These are phyloP conservation scores for Castanospermum australe DNA, from an alignment of 306 rosid species.

Conservation along the genomic window DNA sequence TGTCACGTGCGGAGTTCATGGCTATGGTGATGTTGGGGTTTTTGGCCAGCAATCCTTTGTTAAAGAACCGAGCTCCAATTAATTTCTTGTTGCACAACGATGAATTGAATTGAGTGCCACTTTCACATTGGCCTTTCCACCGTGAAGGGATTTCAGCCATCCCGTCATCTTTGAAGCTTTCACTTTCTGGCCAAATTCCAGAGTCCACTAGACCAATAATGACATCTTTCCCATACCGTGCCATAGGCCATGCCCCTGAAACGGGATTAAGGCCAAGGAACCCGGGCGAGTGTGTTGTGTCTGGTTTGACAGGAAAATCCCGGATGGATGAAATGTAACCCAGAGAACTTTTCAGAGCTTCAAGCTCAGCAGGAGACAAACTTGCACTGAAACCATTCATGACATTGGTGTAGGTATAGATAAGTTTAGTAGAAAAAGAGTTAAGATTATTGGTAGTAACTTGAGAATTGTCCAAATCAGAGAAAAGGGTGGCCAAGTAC, in stretches of 20 bases:
- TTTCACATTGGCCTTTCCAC: slow-evolving; percentile 76
- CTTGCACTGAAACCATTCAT: slow-evolving; percentile 75
- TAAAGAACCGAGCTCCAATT: slow-evolving; percentile 74
- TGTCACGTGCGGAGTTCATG: slow-evolving; percentile 68
- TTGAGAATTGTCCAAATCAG: slow-evolving; percentile 12
- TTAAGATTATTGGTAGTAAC: background rate
- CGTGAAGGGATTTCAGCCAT: slow-evolving; percentile 49
- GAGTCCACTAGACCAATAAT: slow-evolving; percentile 73
- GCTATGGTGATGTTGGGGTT: slow-evolving; percentile 28
- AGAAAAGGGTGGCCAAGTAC: slow-evolving; percentile 54
- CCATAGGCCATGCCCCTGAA: slow-evolving; percentile 49
- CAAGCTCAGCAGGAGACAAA: slow-evolving; percentile 52
- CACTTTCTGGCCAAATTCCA: slow-evolving; percentile 80
- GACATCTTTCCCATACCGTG: slow-evolving; percentile 51
- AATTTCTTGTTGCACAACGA: slow-evolving; percentile 79
- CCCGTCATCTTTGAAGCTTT: slow-evolving; percentile 60
- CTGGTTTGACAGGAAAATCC: slow-evolving; percentile 39
- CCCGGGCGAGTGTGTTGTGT: slow-evolving; percentile 68
- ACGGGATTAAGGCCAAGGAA: slow-evolving; percentile 58
- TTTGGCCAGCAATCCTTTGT: slow-evolving; percentile 52
- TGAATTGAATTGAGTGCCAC: slow-evolving; percentile 42
- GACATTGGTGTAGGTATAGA: slow-evolving; percentile 60
- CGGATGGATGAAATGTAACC: slow-evolving; percentile 54
- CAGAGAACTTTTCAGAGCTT: slow-evolving; percentile 39
- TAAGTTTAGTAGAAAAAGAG: slow-evolving; percentile 34